Evolutionary conservation across 805 yeast genomes (phyloP), one percentile per base, ranked within the genome.

Genomic region (Tetrapisispora arboricola): DNA sequence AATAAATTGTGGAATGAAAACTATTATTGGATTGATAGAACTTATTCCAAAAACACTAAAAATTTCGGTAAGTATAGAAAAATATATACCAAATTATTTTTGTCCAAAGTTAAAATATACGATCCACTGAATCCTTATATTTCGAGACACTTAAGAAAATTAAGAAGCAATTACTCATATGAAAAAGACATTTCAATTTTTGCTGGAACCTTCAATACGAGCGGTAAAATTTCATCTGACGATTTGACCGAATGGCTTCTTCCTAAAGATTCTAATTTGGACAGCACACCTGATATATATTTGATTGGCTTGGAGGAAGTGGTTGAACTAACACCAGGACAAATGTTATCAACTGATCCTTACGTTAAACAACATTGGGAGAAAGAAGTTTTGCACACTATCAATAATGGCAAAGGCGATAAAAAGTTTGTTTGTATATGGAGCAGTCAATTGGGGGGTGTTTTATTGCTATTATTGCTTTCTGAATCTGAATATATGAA

Each of bases 1-100:
- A 81, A 86, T 47, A 73, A 79, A 20, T 63, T 88, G 20, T 88
- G 96, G 96, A 92, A 94, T 6, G 95, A 88, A 56, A 87, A 87
- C 58, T 94, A 94, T 26, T 88, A 82, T 54, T 86, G 80, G 48
- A 73, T 88, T 25, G 77, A 87, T 3, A 79, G 78, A 53, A 83
- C 86, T 15, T 87, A 86, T 62, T 84, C 63, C 6, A 60, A 63
- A 36, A 58, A 65, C 28, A 37, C 53, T 10, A 60, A 63, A 30
- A 58, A 51, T 41, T 47, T 51, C 4, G 46, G 54, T 39, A 60
- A 53, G 41, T 57, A 46, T 43, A 54, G 41, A 46, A 60, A 48
- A 48, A 51, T 51, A 19, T 61, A 48, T 44, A 46, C 48, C 41
- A 55, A 44, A 18, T 41, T 61, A 22, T 55, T 61, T 34, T 47